Evolutionary conservation across 2,329 filamentous ascomycete species (phyloP).

Genomic region (Ophiocordyceps unilateralis): DNA sequence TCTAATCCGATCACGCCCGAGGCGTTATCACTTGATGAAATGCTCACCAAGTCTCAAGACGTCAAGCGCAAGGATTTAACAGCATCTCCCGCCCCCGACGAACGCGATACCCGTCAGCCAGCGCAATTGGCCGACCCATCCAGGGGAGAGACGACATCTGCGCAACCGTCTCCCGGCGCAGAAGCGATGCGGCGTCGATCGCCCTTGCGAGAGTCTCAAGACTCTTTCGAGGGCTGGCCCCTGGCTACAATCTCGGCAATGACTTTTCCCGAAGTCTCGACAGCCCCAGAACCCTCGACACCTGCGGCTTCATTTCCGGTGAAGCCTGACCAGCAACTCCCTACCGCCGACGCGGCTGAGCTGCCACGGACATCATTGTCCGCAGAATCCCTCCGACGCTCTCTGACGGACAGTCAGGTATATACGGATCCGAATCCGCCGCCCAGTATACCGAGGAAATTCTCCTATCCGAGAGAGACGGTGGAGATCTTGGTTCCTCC

Average conservation of each 20-base stretch:
- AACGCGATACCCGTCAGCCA: constrained; percentile 1
- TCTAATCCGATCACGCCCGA: constrained; percentile 9
- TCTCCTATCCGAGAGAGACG: constrained; percentile 1
- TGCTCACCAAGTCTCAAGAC: constrained; percentile 15
- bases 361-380: neutral
- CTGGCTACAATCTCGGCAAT: neutral
- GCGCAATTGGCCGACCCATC: constrained; percentile 1
- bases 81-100: neutral
- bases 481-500: constrained; percentile 4
- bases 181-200: constrained; percentile 35
- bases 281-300: too few species aligned
- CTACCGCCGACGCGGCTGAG: neutral
- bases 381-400: neutral
- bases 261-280: neutral
- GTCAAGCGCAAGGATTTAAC: constrained; percentile 21
- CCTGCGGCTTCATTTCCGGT: neutral
- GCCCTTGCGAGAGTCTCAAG: constrained; percentile 19
- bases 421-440: constrained; percentile 1
- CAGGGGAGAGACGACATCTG: constrained; percentile 14
- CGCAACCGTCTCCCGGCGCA: constrained; percentile 31
- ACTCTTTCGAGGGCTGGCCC: neutral
- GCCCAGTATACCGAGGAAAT: neutral
- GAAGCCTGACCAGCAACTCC: neutral
- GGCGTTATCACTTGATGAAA: constrained; percentile 14
- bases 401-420: neutral